These are phyloP conservation scores for Apiotrichum akiyoshidainum DNA, from an alignment of 1,284 basidiomycete genomes.

Conservation along the genomic window DNA sequence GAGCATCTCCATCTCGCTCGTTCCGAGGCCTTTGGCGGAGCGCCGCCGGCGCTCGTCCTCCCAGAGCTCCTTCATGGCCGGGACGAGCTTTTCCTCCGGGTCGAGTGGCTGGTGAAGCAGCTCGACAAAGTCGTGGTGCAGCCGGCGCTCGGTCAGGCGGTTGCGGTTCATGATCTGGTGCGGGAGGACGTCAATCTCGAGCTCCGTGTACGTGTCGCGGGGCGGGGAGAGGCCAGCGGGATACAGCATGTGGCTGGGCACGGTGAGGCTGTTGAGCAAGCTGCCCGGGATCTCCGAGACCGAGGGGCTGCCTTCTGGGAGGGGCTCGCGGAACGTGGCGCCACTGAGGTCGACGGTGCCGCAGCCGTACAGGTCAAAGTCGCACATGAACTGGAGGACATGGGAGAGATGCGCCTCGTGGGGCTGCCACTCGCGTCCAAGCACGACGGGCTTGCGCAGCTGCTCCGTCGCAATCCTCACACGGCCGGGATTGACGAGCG, in stretches of 20 bases:
- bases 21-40: slow-evolving; percentile 56
- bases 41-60: slow-evolving; percentile 82
- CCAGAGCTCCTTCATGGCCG: slow-evolving; percentile 89
- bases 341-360: slow-evolving; percentile 70
- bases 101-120: slow-evolving; percentile 55
- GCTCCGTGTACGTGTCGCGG: slow-evolving; percentile 64
- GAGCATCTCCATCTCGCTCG: slow-evolving; percentile 42
- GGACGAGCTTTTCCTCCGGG: slow-evolving; percentile 72
- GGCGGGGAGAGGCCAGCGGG: slow-evolving; percentile 54
- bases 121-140: slow-evolving; percentile 71
- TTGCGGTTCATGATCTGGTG: slow-evolving; percentile 82
- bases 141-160: slow-evolving; percentile 61
- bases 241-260: slow-evolving; percentile 39
- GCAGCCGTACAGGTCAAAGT: slow-evolving; percentile 93
- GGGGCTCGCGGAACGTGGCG: slow-evolving; percentile 54
- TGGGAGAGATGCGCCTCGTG: slow-evolving; percentile 91
- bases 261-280: slow-evolving; percentile 30
- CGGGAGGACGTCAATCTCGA: slow-evolving; percentile 80
- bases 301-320: slow-evolving; percentile 41
- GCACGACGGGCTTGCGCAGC: slow-evolving; percentile 72
- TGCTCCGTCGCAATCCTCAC: slow-evolving; percentile 69
- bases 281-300: not conserved
- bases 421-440: slow-evolving; percentile 70
- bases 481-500: slow-evolving; percentile 67
- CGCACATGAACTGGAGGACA: slow-evolving; percentile 88